These are phyloP conservation scores for Hirsutella minnesotensis DNA, from an alignment of 2,329 filamentous ascomycete species.

Conservation along the genomic window DNA sequence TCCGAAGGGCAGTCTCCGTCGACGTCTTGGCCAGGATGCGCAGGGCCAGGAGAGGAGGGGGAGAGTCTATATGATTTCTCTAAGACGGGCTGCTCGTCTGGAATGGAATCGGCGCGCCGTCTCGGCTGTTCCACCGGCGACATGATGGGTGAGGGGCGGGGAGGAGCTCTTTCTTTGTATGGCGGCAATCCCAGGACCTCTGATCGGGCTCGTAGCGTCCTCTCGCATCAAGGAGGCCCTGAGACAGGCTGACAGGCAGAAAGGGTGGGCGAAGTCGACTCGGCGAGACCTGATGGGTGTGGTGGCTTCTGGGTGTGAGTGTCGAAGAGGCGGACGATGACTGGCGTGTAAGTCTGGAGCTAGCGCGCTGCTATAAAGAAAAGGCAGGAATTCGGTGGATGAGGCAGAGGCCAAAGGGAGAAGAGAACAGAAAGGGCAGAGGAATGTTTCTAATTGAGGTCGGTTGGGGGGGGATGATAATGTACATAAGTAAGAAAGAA, in stretches of 20 bases:
- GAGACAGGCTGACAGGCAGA: conserved; percentile 4
- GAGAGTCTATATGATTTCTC: conserved; percentile 11
- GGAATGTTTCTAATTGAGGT: conserved; percentile 5
- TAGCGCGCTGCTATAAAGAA: conserved; percentile 1
- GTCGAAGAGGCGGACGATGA: neutral
- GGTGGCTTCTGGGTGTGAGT: neutral
- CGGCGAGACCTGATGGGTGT: neutral
- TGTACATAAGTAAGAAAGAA: neutral
- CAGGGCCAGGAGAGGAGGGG: conserved; percentile 7
- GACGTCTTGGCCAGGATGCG: conserved; percentile 1
- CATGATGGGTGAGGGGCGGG: conserved; percentile 5
- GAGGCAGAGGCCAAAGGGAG: conserved; percentile 1
- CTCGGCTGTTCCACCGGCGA: conserved; percentile 6
- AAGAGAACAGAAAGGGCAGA: conserved; percentile 2
- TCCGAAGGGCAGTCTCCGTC: neutral
- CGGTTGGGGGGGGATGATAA: neutral
- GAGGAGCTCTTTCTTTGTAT: neutral
- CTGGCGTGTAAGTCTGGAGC: conserved; percentile 3
- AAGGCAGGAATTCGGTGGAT: conserved; percentile 9
- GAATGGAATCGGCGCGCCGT: conserved; percentile 8
- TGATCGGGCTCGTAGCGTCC: neutral
- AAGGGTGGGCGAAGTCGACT: neutral
- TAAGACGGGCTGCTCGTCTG: conserved; percentile 3
- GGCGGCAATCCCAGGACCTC: neutral
- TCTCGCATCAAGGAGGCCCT: conserved; percentile 4